These are phyloP conservation scores for Starmerella ratchasimensis DNA, from an alignment of 805 yeast species.

Conservation along the genomic window DNA sequence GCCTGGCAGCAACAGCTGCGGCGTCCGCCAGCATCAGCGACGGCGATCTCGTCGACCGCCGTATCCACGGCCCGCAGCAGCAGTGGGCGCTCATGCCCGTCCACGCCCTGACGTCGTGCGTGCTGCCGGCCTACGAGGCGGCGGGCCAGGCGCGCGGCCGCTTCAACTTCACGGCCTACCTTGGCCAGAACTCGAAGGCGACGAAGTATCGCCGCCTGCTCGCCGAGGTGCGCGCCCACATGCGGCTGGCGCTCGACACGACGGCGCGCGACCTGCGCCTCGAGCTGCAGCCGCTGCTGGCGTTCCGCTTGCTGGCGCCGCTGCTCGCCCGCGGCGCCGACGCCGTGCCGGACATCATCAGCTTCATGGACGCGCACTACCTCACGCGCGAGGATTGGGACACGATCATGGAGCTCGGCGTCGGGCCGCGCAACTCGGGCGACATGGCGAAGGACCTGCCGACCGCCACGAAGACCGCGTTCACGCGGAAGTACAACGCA, in stretches of 20 bases:
- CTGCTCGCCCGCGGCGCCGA: constrained; percentile 41
- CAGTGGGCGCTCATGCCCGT: constrained; percentile 88
- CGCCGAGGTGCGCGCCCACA: constrained; percentile 80
- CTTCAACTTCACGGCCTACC: constrained; percentile 68
- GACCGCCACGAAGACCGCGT: constrained; percentile 66
- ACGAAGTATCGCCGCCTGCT: constrained; percentile 65
- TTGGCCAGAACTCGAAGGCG: constrained; percentile 79
- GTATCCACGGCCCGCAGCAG: constrained; percentile 82
- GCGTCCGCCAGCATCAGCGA: constrained; percentile 85
- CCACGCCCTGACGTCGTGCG: constrained; percentile 76
- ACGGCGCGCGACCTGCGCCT: constrained; percentile 61
- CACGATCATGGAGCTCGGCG: constrained; percentile 64
- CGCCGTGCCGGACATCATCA: constrained; percentile 53
- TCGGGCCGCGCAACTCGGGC: constrained; percentile 40
- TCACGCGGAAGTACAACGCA: constrained; percentile 73
- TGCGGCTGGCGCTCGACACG: constrained; percentile 66
- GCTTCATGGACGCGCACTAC: constrained; percentile 71
- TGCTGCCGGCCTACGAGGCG: constrained; percentile 54
- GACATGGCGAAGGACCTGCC: constrained; percentile 49
- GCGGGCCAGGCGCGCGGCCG: constrained; percentile 60
- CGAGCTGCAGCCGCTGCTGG: constrained; percentile 57
- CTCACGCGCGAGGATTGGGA: constrained; percentile 91
- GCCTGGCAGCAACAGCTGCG: constrained; percentile 44
- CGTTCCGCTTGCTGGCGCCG: constrained; percentile 45
- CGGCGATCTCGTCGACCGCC: constrained; percentile 66